Percentiles rank a stretch among this genome's conserved stretches.
Evolutionary conservation across 2,329 filamentous ascomycete genomes (phyloP).

Genomic region (Juglanconis juglandina): DNA sequence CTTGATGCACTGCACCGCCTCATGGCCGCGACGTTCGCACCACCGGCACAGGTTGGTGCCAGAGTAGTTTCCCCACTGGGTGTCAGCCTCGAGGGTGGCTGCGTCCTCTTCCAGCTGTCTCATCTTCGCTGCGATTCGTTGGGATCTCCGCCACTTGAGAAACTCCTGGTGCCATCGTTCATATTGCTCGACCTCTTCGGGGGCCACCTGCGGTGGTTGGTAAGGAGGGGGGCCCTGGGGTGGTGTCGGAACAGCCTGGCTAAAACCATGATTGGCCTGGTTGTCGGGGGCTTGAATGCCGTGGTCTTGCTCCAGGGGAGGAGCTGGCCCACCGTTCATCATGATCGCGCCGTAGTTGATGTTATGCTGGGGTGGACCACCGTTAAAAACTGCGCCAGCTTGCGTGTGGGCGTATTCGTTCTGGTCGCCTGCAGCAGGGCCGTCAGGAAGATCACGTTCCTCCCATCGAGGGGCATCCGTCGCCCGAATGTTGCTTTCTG

Average conservation of each 20-base stretch:
- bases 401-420: too few relatives aligned
- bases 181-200: too few relatives aligned
- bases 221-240: background rate
- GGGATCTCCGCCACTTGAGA: too few relatives aligned
- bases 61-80: background rate
- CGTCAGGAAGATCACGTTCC: too few relatives aligned
- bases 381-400: background rate
- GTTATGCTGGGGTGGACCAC: background rate
- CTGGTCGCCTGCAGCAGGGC: too few relatives aligned
- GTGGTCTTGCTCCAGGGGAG: background rate
- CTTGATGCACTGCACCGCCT: slow-evolving; percentile 2
- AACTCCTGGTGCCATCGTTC: too few relatives aligned
- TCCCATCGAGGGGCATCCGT: background rate
- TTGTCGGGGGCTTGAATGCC: background rate
- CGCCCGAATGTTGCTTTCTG: background rate
- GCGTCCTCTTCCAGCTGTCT: background rate
- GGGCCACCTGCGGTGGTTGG: background rate
- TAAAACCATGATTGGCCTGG: background rate
- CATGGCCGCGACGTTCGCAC: slow-evolving; percentile 8
- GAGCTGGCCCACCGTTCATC: background rate
- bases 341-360: background rate
- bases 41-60: slow-evolving; percentile 7
- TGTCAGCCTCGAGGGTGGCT: background rate
- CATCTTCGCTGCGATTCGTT: background rate
- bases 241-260: background rate